Conservation (phyloP, 1,139 yeast species). For the Candida labiduridarum region DNA sequence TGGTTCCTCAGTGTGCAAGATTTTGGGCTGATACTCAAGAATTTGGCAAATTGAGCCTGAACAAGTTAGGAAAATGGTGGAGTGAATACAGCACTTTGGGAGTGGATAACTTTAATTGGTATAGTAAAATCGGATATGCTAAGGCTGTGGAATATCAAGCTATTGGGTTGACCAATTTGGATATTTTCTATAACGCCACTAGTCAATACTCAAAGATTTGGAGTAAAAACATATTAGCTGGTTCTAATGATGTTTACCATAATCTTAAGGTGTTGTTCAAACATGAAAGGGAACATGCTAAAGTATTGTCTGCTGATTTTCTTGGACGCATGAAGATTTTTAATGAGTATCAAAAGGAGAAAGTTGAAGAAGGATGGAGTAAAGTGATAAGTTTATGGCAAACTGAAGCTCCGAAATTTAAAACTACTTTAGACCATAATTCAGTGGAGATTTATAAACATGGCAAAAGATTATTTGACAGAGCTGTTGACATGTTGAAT, state of each 20-base stretch:
- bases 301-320: neutral
- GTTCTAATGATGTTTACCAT: neutral
- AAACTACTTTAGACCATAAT: slow-evolving; percentile 5
- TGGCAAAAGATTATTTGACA: neutral
- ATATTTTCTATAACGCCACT: neutral
- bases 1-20: neutral
- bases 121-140: slow-evolving; percentile 3
- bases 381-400: neutral
- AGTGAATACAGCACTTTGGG: slow-evolving; percentile 3
- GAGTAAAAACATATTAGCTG: neutral
- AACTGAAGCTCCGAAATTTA: slow-evolving; percentile 4
- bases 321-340: neutral
- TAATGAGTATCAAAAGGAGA: slow-evolving; percentile 1
- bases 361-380: slow-evolving; percentile 1
- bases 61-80: slow-evolving; percentile 1
- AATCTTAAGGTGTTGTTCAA: neutral
- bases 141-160: neutral
- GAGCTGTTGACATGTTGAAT: neutral
- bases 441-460: slow-evolving; percentile 7
- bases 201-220: neutral
- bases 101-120: neutral
- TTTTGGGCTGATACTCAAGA: slow-evolving; percentile 2
- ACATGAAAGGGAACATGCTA: neutral
- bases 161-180: slow-evolving; percentile 4
- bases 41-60: neutral